A percentile compares a stretch with the other conserved stretches of the same genome.
phyloP scores from a whole-genome alignment of 139 green algal genomes.

The Micractinium conductrix region DNA sequence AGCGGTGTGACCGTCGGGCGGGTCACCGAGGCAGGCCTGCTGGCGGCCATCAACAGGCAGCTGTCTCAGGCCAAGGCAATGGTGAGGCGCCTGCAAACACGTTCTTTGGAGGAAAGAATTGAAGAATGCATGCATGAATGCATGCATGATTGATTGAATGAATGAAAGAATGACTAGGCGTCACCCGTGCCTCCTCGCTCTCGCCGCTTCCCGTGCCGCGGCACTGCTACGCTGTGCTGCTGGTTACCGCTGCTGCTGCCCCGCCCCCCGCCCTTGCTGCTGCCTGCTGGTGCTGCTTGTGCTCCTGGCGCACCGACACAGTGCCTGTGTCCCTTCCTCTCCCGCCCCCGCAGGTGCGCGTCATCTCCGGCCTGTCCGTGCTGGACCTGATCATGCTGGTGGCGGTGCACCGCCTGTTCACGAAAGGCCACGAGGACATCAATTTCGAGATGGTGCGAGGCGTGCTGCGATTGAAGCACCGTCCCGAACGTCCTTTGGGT shows the following conservation, averaged over 20 bases:
- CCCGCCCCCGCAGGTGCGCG: background rate
- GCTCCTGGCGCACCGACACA: background rate
- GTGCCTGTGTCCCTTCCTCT: background rate
- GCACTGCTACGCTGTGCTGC: no score
- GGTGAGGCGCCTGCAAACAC: background rate
- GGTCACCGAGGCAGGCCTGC: background rate
- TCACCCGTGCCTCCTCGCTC: no score
- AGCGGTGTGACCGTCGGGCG: no score
- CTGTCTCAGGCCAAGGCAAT: constrained; percentile 10
- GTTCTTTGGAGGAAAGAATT: background rate
- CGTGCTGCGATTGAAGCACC: no score
- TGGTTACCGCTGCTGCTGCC: no score
- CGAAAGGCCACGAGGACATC: constrained; percentile 15
- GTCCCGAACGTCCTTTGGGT: no score
- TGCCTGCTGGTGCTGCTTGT: background rate
- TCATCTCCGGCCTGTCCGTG: constrained; percentile 28
- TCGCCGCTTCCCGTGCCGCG: background rate
- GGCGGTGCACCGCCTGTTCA: constrained; percentile 51
- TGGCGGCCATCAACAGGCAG: constrained; percentile 10
- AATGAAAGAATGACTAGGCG: no score
- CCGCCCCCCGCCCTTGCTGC: no score
- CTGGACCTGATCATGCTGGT: constrained; percentile 75
- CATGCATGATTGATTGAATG: no score
- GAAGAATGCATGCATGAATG: background rate
- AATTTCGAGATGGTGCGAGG: constrained; percentile 70